These are phyloP conservation scores for Davidsoniella virescens DNA, from an alignment of 2,329 filamentous ascomycete genomes.

Conservation along the genomic window DNA sequence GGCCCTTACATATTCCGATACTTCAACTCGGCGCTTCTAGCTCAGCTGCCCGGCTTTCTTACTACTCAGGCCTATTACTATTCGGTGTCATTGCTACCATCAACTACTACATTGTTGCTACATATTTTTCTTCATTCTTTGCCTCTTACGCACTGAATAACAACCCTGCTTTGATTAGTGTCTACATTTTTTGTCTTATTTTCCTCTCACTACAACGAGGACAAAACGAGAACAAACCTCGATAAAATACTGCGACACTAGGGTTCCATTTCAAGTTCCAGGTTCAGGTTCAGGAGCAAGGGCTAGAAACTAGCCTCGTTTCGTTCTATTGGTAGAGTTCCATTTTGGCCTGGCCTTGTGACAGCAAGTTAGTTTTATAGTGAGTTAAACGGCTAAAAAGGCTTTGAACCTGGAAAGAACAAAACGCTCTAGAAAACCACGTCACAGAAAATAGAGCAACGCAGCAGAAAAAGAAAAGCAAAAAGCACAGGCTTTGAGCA, in stretches of 20 bases:
- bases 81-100: no score
- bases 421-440: no score
- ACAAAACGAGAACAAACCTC: neutral
- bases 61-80: no score
- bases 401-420: no score
- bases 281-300: conserved; percentile 13
- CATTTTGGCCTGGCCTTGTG: conserved; percentile 2
- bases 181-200: neutral
- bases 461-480: no score
- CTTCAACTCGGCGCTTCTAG: neutral
- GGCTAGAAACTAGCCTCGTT: conserved; percentile 13
- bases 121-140: neutral
- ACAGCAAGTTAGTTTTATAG: neutral
- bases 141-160: neutral
- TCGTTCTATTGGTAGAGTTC: conserved; percentile 9
- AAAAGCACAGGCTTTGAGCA: no score
- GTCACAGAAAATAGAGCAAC: no score
- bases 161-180: neutral
- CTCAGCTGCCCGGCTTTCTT: no score
- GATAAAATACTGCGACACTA: conserved; percentile 1
- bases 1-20: neutral
- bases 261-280: conserved; percentile 12
- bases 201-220: neutral
- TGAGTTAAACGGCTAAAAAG: neutral
- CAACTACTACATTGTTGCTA: neutral